A percentile compares a stretch with the other conserved stretches of the same genome.
Evolutionary conservation across 1,139 yeast genomes (phyloP).

Genomic region (Groenewaldozyma auringiensis): DNA sequence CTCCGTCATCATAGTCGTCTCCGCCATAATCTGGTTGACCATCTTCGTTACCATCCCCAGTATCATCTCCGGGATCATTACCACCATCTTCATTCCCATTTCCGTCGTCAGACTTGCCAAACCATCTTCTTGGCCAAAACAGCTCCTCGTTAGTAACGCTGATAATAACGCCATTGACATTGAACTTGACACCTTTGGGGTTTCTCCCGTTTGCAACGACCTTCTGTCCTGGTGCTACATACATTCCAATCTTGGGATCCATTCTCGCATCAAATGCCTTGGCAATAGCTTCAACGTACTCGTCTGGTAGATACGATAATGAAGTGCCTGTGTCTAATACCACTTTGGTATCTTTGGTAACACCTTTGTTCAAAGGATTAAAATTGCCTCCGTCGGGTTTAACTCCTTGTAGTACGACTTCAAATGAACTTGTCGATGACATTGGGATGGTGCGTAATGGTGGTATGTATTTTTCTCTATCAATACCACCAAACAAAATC

Average conservation of each 20-base stretch:
- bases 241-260: constrained; percentile 29
- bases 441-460: constrained; percentile 39
- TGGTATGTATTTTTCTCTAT: constrained; percentile 46
- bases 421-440: constrained; percentile 18
- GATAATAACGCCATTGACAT: constrained; percentile 38
- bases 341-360: constrained; percentile 9
- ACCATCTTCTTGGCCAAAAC: constrained; percentile 24
- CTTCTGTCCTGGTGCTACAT: constrained; percentile 29
- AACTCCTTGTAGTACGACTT: constrained; percentile 14
- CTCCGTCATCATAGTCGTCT: background rate
- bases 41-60: background rate
- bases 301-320: constrained; percentile 27
- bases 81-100: constrained; percentile 12
- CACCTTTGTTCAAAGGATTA: background rate
- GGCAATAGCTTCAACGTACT: constrained; percentile 20
- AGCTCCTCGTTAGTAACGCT: constrained; percentile 37
- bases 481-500: constrained; percentile 54
- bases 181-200: constrained; percentile 28
- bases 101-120: constrained; percentile 14
- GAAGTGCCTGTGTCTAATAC: constrained; percentile 35
- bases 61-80: background rate
- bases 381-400: constrained; percentile 6
- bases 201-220: constrained; percentile 17
- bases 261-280: constrained; percentile 31
- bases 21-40: background rate